A percentile compares a stretch with the other conserved stretches of the same genome.
Conservation (phyloP, 177 flowering plant genomes). For the Telopea speciosissima region DNA sequence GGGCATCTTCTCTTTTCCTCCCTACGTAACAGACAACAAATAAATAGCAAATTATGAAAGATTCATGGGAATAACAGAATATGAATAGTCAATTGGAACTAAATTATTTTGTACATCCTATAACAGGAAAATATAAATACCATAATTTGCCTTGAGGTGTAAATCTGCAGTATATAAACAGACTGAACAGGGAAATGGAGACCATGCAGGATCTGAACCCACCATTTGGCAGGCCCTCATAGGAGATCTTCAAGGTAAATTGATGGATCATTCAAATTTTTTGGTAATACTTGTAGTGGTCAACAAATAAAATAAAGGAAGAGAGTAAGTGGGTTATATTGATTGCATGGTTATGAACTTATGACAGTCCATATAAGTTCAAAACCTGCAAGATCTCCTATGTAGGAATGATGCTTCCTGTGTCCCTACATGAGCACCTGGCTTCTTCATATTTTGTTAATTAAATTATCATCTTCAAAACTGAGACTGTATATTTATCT, state of each 20-base stretch:
- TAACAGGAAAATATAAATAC: not conserved
- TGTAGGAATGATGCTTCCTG: not conserved
- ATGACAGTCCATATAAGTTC: not conserved
- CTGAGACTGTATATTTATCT: not conserved
- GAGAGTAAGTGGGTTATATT: not conserved
- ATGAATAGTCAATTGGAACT: not conserved
- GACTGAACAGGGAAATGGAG: not conserved
- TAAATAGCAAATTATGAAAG: not conserved
- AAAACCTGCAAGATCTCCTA: not conserved
- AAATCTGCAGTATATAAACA: not conserved
- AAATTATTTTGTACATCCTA: not conserved
- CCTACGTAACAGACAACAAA: constrained; percentile 34
- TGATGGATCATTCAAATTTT: not conserved
- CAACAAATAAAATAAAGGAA: not conserved
- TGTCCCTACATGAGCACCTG: not conserved
- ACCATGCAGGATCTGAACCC: not conserved
- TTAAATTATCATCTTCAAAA: not conserved
- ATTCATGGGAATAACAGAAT: not conserved
- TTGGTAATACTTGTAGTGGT: not conserved
- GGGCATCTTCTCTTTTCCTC: constrained; percentile 55
- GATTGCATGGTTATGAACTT: not conserved
- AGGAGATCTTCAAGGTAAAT: not conserved
- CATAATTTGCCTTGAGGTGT: not conserved
- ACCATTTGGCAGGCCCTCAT: not conserved
- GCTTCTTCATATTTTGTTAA: not conserved